Percentiles rank a stretch among this genome's conserved stretches.
These are phyloP conservation scores for Licmophora abbreviata DNA, from an alignment of 108 stramenopile species.

Conservation along the genomic window DNA sequence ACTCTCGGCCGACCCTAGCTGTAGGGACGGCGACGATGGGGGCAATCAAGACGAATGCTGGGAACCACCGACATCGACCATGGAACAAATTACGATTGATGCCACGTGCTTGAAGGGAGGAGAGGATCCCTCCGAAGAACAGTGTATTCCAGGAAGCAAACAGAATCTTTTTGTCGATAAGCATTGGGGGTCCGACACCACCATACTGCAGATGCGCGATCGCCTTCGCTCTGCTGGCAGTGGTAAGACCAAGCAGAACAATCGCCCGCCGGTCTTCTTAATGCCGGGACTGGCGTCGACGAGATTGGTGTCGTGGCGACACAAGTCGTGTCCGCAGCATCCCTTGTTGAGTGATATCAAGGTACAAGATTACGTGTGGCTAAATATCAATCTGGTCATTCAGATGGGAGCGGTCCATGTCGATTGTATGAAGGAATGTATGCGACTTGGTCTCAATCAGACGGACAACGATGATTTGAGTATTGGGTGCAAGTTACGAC, in stretches of 20 bases:
- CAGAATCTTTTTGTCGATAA: slow-evolving; percentile 48
- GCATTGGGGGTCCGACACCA: slow-evolving; percentile 72
- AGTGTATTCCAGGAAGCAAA: slow-evolving; percentile 2
- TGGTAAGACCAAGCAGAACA: slow-evolving; percentile 13
- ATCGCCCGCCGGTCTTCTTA: slow-evolving; percentile 76
- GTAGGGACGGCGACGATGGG: slow-evolving; percentile 15
- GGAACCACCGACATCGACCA: slow-evolving; percentile 47
- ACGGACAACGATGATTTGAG: slow-evolving; percentile 48
- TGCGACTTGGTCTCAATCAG: slow-evolving; percentile 67
- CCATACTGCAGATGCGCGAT: slow-evolving; percentile 63
- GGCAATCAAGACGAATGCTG: slow-evolving; percentile 30
- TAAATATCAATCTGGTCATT: slow-evolving; percentile 67
- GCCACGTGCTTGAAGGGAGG: slow-evolving; percentile 32
- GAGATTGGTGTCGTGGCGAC: slow-evolving; percentile 73
- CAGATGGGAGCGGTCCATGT: slow-evolving; percentile 77
- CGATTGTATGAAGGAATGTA: slow-evolving; percentile 65
- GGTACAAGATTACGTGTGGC: slow-evolving; percentile 81
- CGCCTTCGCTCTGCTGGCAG: slow-evolving; percentile 24
- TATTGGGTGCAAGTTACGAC: slow-evolving; percentile 77
- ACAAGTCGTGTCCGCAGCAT: slow-evolving; percentile 49
- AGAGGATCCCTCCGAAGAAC: slow-evolving; percentile 11
- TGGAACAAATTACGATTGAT: slow-evolving; percentile 43
- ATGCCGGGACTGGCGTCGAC: slow-evolving; percentile 80
- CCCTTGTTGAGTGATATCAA: slow-evolving; percentile 61
- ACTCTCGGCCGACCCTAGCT: slow-evolving; percentile 47